Conservation (phyloP, 2,329 filamentous ascomycete genomes). For the Dissoconium aciculare region DNA sequence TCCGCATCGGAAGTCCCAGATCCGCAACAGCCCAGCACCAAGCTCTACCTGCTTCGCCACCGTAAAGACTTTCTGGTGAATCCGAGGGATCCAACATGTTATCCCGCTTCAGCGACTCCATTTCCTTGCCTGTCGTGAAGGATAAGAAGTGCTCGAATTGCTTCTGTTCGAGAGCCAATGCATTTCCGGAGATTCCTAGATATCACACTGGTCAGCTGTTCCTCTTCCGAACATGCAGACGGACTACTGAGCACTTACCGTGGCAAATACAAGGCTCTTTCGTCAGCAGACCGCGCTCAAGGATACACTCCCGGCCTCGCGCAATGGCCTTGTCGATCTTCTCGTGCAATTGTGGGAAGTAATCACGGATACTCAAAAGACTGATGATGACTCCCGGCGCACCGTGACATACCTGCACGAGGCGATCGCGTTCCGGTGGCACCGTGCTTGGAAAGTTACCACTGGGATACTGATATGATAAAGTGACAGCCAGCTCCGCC, state of each 20-base stretch:
- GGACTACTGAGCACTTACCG: slow-evolving; percentile 18
- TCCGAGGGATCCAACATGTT: slow-evolving; percentile 38
- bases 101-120: slow-evolving; percentile 39
- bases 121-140: slow-evolving; percentile 41
- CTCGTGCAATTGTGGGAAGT: slow-evolving; percentile 40
- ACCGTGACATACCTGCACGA: slow-evolving; percentile 55
- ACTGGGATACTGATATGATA: slow-evolving; percentile 44
- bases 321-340: slow-evolving; percentile 40
- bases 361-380: slow-evolving; percentile 39
- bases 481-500: slow-evolving; percentile 37
- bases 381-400: slow-evolving; percentile 48
- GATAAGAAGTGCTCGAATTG: slow-evolving; percentile 43
- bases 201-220: slow-evolving; percentile 2
- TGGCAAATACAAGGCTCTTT: slow-evolving; percentile 54
- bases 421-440: slow-evolving; percentile 32
- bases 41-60: slow-evolving; percentile 28
- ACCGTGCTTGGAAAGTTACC: slow-evolving; percentile 50
- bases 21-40: slow-evolving; percentile 33
- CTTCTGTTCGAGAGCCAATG: slow-evolving; percentile 38
- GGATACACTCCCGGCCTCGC: slow-evolving; percentile 39
- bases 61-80: slow-evolving; percentile 36
- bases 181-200: slow-evolving; percentile 46
- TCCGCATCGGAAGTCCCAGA: slow-evolving; percentile 31
- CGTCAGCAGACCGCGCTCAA: slow-evolving; percentile 43
- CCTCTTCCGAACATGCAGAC: no score